Evolutionary conservation across 2,329 filamentous ascomycete species (phyloP).

Genomic region (Exophiala viscosa): DNA sequence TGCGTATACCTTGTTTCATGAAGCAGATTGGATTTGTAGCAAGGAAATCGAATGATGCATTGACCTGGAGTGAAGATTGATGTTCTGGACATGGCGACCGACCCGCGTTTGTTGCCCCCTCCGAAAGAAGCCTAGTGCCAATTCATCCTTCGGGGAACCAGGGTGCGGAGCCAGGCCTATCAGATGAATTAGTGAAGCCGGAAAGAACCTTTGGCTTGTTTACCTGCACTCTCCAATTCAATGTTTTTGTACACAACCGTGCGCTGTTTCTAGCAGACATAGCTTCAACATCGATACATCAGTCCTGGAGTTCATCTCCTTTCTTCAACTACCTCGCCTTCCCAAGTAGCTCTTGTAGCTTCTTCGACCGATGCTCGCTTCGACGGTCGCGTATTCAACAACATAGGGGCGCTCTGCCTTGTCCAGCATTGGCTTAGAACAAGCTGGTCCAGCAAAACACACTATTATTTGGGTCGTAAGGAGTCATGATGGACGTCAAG

Average conservation of each 20-base stretch:
- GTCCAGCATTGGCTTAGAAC: slow-evolving; percentile 4
- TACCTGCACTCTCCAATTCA: slow-evolving; percentile 4
- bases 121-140: slow-evolving; percentile 1
- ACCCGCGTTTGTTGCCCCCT: slow-evolving; percentile 1
- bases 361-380: slow-evolving; percentile 13
- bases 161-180: neutral
- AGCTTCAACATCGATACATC: slow-evolving; percentile 25
- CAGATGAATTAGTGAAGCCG: too few relatives aligned
- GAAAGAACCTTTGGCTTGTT: neutral
- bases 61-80: neutral
- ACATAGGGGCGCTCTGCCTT: slow-evolving; percentile 13
- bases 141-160: neutral
- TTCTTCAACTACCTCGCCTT: slow-evolving; percentile 19
- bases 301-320: slow-evolving; percentile 11
- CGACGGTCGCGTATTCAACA: slow-evolving; percentile 11
- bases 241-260: slow-evolving; percentile 14
- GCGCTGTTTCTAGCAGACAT: slow-evolving; percentile 9
- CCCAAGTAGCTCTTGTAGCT: neutral
- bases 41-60: neutral
- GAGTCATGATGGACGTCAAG: slow-evolving; percentile 46
- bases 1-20: neutral
- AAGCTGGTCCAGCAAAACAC: neutral
- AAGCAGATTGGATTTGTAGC: neutral
- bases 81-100: neutral
- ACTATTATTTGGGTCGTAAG: slow-evolving; percentile 1